Conservation (phyloP, 2,329 filamentous ascomycete genomes). For the Alternaria angustiovoidea region DNA sequence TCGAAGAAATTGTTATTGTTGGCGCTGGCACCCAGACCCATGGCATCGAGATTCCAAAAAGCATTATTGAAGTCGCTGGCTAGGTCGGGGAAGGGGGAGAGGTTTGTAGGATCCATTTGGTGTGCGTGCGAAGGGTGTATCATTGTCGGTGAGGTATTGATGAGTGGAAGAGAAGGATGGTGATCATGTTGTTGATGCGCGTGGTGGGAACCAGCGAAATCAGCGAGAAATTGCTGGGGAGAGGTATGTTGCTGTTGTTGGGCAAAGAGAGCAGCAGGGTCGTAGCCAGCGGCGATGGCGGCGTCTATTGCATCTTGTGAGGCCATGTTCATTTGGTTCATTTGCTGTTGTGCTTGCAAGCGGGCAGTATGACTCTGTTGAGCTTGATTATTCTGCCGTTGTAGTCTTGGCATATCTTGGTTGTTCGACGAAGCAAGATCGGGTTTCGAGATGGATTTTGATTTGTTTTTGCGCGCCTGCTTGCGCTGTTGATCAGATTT, state of each 20-base stretch:
- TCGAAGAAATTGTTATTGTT: constrained; percentile 45
- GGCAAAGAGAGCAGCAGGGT: constrained; percentile 40
- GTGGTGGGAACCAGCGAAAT: constrained; percentile 53
- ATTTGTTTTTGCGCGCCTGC: constrained; percentile 58
- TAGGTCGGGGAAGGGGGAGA: constrained; percentile 46
- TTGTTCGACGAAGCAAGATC: constrained; percentile 33
- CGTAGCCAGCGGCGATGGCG: constrained; percentile 38
- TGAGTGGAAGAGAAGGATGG: constrained; percentile 50
- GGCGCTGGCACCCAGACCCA: constrained; percentile 33
- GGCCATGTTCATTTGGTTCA: constrained; percentile 41
- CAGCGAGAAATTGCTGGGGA: constrained; percentile 53
- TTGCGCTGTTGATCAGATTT: constrained; percentile 59
- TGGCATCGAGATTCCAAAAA: constrained; percentile 48
- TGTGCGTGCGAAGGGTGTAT: constrained; percentile 40
- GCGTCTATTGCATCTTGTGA: constrained; percentile 41
- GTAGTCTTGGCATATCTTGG: constrained; percentile 33
- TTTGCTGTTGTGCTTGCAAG: constrained; percentile 41
- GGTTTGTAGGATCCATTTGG: constrained; percentile 34
- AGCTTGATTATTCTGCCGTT: constrained; percentile 29
- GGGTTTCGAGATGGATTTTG: constrained; percentile 43
- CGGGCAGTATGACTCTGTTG: constrained; percentile 37
- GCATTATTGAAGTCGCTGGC: constrained; percentile 41
- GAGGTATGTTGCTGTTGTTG: constrained; percentile 32
- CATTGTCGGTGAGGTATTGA: constrained; percentile 43
- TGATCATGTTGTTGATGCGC: constrained; percentile 48